phyloP scores from a whole-genome alignment of 2,329 filamentous ascomycete genomes.

The Fusarium protoensiforme region DNA sequence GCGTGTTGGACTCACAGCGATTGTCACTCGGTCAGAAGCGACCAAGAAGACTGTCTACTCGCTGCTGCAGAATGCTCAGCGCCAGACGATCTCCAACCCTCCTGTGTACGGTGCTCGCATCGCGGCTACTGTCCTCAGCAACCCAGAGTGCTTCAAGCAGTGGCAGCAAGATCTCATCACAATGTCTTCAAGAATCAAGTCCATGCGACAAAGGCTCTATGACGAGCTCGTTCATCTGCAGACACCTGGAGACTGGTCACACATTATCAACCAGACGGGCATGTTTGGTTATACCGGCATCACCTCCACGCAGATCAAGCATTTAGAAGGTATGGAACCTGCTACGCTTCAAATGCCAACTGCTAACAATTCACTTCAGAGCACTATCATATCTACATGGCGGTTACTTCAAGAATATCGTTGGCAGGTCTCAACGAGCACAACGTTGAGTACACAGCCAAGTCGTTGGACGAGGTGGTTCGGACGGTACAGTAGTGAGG shows the following conservation, averaged over 20 bases:
- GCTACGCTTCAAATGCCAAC: fast-evolving
- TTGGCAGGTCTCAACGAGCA: slow-evolving; percentile 52
- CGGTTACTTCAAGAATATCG: slow-evolving; percentile 51
- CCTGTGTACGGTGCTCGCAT: slow-evolving; percentile 51
- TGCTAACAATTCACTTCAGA: slow-evolving; percentile 32
- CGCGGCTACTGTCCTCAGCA: slow-evolving; percentile 47
- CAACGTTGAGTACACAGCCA: slow-evolving; percentile 44
- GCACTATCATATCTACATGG: slow-evolving; percentile 53
- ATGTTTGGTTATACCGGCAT: slow-evolving; percentile 62
- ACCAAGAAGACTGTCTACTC: slow-evolving; percentile 38
- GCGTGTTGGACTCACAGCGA: slow-evolving; percentile 45
- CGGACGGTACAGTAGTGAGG: neutral
- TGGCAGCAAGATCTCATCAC: slow-evolving; percentile 50
- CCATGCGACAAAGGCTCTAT: slow-evolving; percentile 49
- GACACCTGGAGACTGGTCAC: slow-evolving; percentile 52
- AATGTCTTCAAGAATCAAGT: slow-evolving; percentile 50
- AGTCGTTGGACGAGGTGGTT: slow-evolving; percentile 29
- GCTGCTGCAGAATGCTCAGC: slow-evolving; percentile 46
- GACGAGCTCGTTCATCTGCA: slow-evolving; percentile 44
- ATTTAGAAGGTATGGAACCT: slow-evolving; percentile 42
- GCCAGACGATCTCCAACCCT: slow-evolving; percentile 50
- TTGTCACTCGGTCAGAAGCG: slow-evolving; percentile 38
- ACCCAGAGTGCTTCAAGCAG: slow-evolving; percentile 40
- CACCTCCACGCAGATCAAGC: slow-evolving; percentile 57
- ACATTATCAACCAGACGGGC: slow-evolving; percentile 51